phyloP scores from a whole-genome alignment of 2,329 filamentous ascomycete genomes.

The Botrytis aclada region DNA sequence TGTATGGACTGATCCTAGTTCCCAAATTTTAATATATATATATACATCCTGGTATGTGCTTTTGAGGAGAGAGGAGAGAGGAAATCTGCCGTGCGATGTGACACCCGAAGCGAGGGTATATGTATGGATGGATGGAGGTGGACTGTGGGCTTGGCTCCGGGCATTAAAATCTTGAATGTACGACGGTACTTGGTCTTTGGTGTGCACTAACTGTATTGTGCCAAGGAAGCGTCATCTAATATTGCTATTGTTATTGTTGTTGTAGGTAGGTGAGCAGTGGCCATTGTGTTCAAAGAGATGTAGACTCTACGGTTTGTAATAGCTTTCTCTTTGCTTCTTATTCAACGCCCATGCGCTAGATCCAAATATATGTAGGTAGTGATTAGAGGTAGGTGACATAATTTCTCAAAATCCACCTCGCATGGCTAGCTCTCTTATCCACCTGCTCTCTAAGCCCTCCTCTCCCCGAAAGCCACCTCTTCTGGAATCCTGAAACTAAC shows the following conservation, averaged over 20 bases:
- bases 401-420: background rate
- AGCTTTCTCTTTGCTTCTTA: background rate
- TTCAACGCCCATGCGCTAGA: background rate
- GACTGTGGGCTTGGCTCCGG: background rate
- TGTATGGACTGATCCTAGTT: no score
- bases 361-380: background rate
- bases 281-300: background rate
- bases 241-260: background rate
- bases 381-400: background rate
- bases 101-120: background rate
- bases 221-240: background rate
- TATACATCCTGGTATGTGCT: background rate
- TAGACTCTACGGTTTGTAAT: background rate
- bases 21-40: background rate
- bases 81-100: background rate
- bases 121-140: no score
- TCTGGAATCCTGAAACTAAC: conserved; percentile 82
- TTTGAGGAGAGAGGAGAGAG: background rate
- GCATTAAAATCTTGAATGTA: background rate
- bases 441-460: background rate
- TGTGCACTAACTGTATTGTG: background rate
- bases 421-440: background rate
- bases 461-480: conserved; percentile 69
- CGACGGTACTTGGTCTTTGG: background rate
- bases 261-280: background rate